These are phyloP conservation scores for Singerocomus rubriflavus DNA, from an alignment of 1,284 basidiomycete genomes.

Conservation along the genomic window DNA sequence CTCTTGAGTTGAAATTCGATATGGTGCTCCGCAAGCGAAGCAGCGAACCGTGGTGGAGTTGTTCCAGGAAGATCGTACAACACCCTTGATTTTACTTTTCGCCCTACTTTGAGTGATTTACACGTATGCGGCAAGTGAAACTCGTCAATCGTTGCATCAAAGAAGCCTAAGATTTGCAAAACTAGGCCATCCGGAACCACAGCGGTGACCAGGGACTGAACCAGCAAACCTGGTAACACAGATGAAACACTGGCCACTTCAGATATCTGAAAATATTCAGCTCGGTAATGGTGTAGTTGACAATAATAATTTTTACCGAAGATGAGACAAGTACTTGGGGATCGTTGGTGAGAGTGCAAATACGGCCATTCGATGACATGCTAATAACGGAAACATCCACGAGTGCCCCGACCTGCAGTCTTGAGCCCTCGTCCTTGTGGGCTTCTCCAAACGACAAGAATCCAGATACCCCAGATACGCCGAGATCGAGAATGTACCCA, in stretches of 20 bases:
- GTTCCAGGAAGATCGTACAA: conserved; percentile 76
- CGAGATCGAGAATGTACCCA: conserved; percentile 89
- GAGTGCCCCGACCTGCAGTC: conserved; percentile 64
- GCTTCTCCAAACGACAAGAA: conserved; percentile 77
- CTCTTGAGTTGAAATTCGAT: conserved; percentile 47
- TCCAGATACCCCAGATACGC: conserved; percentile 70
- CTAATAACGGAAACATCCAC: conserved; percentile 62
- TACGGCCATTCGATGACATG: conserved; percentile 68
- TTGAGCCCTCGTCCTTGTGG: conserved; percentile 42
- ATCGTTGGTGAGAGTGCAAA: conserved; percentile 60
- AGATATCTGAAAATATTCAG: conserved; percentile 47
- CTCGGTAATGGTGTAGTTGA: conserved; percentile 9
- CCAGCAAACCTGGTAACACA: conserved; percentile 83
- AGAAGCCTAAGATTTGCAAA: conserved; percentile 91
- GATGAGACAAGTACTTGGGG: conserved; percentile 44
- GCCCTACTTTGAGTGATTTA: conserved; percentile 71
- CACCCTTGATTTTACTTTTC: conserved; percentile 87
- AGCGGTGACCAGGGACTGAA: conserved; percentile 83
- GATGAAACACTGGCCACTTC: conserved; percentile 81
- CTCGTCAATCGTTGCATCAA: conserved; percentile 87
- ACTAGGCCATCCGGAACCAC: conserved; percentile 80
- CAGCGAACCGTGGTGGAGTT: conserved; percentile 76
- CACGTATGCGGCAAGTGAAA: conserved; percentile 66
- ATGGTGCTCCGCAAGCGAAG: conserved; percentile 76
- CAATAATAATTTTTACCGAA: conserved; percentile 43